A percentile compares a stretch with the other conserved stretches of the same genome.
These are phyloP conservation scores for Inonotus obliquus DNA, from an alignment of 1,284 basidiomycete species.

Conservation along the genomic window DNA sequence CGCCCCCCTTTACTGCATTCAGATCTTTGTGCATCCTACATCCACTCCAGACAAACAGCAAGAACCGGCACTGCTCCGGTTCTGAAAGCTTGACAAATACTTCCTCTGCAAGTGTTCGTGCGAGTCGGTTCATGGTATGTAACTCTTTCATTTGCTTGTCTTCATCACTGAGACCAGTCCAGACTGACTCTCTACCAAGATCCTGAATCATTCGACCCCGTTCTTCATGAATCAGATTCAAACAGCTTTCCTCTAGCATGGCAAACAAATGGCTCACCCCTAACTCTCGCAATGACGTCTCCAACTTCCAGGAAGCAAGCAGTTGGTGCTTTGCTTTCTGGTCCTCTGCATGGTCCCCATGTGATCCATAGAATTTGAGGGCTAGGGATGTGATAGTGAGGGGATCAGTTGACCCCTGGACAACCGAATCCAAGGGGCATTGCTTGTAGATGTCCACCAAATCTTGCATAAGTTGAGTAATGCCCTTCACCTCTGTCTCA, in stretches of 20 bases:
- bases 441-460: slow-evolving; percentile 1
- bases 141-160: not conserved
- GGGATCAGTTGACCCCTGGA: not conserved
- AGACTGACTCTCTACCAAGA: not conserved
- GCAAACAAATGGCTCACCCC: not conserved
- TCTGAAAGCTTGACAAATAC: slow-evolving; percentile 21
- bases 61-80: slow-evolving; percentile 19
- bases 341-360: slow-evolving; percentile 22
- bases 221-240: slow-evolving; percentile 5
- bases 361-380: slow-evolving; percentile 19
- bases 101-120: slow-evolving; percentile 18
- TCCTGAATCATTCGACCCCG: not conserved
- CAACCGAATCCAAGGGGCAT: not conserved
- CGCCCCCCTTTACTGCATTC: slow-evolving; percentile 33
- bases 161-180: not conserved
- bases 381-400: slow-evolving; percentile 12
- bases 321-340: slow-evolving; percentile 20
- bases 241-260: not conserved
- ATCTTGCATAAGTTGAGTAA: not conserved
- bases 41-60: slow-evolving; percentile 30
- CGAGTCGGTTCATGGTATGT: not conserved
- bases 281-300: not conserved
- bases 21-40: slow-evolving; percentile 40
- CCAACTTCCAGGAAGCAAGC: slow-evolving; percentile 19
- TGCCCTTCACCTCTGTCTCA: not conserved